Percentiles rank a stretch among this genome's conserved stretches.
Conservation (phyloP, 148 eudicot species). For the Diospyros lotus region DNA sequence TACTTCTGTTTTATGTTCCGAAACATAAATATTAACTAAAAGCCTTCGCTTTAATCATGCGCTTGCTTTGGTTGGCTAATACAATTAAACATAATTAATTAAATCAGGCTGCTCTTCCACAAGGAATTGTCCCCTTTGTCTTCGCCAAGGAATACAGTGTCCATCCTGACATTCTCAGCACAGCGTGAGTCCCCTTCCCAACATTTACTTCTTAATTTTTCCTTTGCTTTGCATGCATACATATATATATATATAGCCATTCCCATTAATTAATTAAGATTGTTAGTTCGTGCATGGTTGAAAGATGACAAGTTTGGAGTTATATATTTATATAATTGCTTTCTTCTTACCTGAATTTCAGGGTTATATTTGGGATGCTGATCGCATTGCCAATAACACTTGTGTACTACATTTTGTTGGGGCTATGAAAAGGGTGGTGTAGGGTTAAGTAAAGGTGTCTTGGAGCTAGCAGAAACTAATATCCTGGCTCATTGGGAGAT, state of each 20-base stretch:
- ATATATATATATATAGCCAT: not conserved
- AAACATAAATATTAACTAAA: too few relatives aligned
- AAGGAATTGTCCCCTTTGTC: constrained; percentile 91
- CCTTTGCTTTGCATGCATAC: not conserved
- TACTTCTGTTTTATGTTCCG: too few relatives aligned
- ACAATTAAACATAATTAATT: too few relatives aligned
- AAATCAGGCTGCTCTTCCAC: constrained; percentile 78
- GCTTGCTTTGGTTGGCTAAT: too few relatives aligned
- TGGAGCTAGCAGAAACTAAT: too few relatives aligned
- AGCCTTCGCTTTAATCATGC: too few relatives aligned
- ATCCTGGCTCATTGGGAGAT: too few relatives aligned
- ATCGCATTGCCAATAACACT: constrained; percentile 83
- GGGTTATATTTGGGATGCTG: constrained; percentile 90
- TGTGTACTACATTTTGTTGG: constrained; percentile 75
- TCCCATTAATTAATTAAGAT: too few relatives aligned
- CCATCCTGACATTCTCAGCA: constrained; percentile 86
- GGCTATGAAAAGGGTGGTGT: constrained; percentile 33
- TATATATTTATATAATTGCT: not conserved
- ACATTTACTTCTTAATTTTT: not conserved
- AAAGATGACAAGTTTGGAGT: not conserved
- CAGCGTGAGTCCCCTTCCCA: constrained; percentile 44
- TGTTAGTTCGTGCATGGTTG: too few relatives aligned
- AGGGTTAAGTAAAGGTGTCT: too few relatives aligned
- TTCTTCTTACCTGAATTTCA: constrained; percentile 20
- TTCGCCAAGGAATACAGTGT: constrained; percentile 85